Evolutionary conservation across 176 grass and related monocot genomes (phyloP), one percentile per base, ranked within the genome.

Genomic region (Echinochloa phyllopogon): DNA sequence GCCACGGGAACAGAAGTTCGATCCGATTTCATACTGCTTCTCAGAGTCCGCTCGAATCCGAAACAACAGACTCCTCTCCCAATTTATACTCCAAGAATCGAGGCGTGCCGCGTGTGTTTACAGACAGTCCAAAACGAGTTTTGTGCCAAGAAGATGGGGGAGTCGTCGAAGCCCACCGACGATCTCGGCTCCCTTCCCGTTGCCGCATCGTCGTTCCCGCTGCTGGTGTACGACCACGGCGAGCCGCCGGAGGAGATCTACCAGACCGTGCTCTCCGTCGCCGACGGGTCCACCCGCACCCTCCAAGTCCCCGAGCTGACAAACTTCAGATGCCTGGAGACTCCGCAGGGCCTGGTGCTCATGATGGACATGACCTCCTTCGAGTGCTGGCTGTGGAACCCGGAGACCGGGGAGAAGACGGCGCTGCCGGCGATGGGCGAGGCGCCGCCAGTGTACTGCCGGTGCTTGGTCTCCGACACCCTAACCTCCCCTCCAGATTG

Each of bases 201-300:
- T 8, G 47, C 25, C 0, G 43, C 48, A 42, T 7, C 59, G 5
- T 65, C 60, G 21, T 65, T 65, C 44, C 77, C 60, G 10, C 60
- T 79, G 60, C 77, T 79, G 5, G 77, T 65, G 25, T 79, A 79
- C 43, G 60, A 79, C 0, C 25, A 79, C 44, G 43, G 43, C 60
- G 60, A 50, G 16, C 43, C 4, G 77, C 77, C 43, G 60, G 43
- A 65, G 60, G 43, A 65, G 17, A 79, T 37, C 2, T 37, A 0
- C 25, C 60, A 79, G 44, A 65, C 27, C 17, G 0, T 65, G 59
- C 15, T 79, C 42, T 79, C 59, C 2, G 42, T 79, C 58, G 58
- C 76, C 59, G 42, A 64, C 76, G 59, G 76, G 0, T 79, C 76
- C 8, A 2, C 3, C 17, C 60, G 5, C 60, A n/a, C 60, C 5